These are phyloP conservation scores for Aspergillus affinis DNA, from an alignment of 495 filamentous ascomycete species.

Conservation along the genomic window DNA sequence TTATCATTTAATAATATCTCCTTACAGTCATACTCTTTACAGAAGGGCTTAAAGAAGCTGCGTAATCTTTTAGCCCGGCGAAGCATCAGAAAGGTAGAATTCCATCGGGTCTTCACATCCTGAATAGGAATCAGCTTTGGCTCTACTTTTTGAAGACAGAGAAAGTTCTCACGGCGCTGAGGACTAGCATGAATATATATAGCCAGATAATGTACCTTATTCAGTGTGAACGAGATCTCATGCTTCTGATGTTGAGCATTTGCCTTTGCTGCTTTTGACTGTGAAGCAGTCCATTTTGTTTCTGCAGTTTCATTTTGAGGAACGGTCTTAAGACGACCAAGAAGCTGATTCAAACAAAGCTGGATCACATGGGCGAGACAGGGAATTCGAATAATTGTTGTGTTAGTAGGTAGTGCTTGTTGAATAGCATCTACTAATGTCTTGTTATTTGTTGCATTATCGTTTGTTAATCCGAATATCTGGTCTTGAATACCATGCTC, in stretches of 20 bases:
- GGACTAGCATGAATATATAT: too few relatives aligned
- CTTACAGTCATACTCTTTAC: slow-evolving; percentile 3
- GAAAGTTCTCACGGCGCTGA: slow-evolving; percentile 10
- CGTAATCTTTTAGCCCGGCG: not conserved
- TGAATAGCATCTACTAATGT: slow-evolving; percentile 14
- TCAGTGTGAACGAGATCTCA: slow-evolving; percentile 6
- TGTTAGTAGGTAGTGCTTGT: too few relatives aligned
- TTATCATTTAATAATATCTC: slow-evolving; percentile 9
- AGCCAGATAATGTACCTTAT: slow-evolving; percentile 14
- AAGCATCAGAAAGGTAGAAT: not conserved
- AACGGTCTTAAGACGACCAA: slow-evolving; percentile 16
- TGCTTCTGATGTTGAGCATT: too few relatives aligned
- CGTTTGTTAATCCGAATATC: slow-evolving; percentile 17
- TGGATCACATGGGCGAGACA: not conserved
- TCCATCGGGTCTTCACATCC: slow-evolving; percentile 14
- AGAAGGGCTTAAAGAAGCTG: slow-evolving; percentile 14
- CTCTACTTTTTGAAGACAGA: too few relatives aligned
- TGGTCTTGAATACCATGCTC: slow-evolving; percentile 15
- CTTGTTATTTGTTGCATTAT: slow-evolving; percentile 25
- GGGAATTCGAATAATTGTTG: not conserved
- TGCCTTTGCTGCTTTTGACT: too few relatives aligned
- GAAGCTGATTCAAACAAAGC: not conserved
- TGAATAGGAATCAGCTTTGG: slow-evolving; percentile 22
- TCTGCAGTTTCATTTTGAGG: slow-evolving; percentile 16
- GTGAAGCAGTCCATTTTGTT: slow-evolving; percentile 12